phyloP scores from a whole-genome alignment of 2,329 filamentous ascomycete species.

The Alternaria dauci region DNA sequence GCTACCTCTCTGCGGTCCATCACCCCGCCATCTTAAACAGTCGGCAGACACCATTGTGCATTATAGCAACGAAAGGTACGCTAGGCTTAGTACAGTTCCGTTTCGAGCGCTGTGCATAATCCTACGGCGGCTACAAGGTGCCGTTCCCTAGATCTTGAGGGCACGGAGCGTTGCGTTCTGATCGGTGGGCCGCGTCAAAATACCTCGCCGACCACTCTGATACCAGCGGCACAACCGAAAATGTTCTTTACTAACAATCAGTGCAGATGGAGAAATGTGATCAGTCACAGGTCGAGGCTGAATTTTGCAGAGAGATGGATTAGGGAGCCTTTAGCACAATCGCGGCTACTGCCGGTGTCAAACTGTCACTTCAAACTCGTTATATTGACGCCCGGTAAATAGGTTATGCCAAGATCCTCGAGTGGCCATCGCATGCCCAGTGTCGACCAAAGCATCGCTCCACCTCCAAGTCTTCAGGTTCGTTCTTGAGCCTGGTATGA shows the following conservation, averaged over 20 bases:
- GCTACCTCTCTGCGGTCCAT: neutral
- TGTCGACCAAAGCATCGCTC: neutral
- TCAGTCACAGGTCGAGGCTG: neutral
- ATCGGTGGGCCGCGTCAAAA: slow-evolving; percentile 9
- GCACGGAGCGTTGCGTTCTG: slow-evolving; percentile 11
- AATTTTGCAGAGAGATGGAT: neutral
- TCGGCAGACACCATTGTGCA: neutral
- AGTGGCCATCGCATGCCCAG: neutral
- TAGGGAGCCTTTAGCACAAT: neutral
- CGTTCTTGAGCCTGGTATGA: neutral
- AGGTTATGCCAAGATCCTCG: neutral
- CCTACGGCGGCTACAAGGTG: slow-evolving; percentile 7
- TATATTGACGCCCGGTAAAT: neutral
- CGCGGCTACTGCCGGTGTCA: slow-evolving; percentile 1
- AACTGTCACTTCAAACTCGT: neutral
- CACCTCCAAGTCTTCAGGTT: neutral
- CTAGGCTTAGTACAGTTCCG: slow-evolving; percentile 13
- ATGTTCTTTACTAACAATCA: slow-evolving; percentile 5
- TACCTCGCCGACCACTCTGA: slow-evolving; percentile 7
- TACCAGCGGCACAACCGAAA: neutral
- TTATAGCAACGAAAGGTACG: slow-evolving; percentile 4
- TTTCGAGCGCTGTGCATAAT: slow-evolving; percentile 16
- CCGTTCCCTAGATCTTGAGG: slow-evolving; percentile 8
- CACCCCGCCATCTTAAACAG: slow-evolving; percentile 1
- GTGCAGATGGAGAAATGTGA: neutral